These are phyloP conservation scores for Penicillium sp. DNA, from an alignment of 2,329 filamentous ascomycete species.

Conservation along the genomic window DNA sequence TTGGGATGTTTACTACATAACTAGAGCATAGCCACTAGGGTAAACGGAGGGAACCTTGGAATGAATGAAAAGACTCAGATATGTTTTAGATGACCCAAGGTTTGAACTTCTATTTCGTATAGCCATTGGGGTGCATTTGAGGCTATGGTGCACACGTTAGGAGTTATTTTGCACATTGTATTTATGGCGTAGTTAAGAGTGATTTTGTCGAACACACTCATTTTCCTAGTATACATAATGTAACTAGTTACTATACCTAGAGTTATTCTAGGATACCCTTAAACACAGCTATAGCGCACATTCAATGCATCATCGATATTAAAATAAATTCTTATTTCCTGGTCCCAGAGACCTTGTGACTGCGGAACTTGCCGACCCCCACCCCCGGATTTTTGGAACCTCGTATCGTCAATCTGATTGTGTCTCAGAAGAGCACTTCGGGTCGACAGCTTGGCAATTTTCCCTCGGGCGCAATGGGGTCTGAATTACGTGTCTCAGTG, in stretches of 20 bases:
- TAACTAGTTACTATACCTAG: background rate
- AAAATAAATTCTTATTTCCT: background rate
- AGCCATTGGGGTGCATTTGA: background rate
- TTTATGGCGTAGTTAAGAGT: background rate
- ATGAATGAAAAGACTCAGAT: background rate
- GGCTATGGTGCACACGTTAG: background rate
- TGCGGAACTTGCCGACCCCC: background rate
- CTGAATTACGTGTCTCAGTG: background rate
- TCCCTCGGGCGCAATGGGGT: background rate
- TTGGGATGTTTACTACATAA: conserved; percentile 3
- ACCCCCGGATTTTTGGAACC: background rate
- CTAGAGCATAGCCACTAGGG: background rate
- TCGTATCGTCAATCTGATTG: background rate
- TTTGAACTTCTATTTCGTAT: too few species aligned
- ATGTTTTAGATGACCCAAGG: background rate
- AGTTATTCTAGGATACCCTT: background rate
- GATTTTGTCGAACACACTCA: too few species aligned
- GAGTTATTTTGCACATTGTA: background rate
- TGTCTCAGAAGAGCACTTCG: background rate
- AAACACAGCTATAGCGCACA: background rate
- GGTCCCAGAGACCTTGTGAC: background rate
- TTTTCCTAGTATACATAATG: too few species aligned
- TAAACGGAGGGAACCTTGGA: background rate
- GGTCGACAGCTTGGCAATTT: background rate
- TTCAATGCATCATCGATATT: background rate